Conservation (phyloP, 768 basidiomycete species). For the Lactarius tabidus region DNA sequence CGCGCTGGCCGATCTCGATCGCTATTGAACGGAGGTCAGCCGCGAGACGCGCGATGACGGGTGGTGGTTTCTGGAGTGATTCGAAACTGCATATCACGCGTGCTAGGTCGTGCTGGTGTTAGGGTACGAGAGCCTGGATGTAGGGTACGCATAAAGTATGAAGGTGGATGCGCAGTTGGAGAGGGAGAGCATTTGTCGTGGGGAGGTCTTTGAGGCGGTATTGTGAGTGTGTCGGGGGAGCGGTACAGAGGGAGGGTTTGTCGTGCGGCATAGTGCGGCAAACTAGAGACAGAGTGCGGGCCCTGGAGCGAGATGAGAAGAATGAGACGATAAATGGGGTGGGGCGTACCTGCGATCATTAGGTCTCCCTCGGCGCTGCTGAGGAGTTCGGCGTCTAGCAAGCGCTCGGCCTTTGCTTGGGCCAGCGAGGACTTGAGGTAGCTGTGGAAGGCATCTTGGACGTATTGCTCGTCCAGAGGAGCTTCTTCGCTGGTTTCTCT, state of each 20-base stretch:
- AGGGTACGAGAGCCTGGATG: slow-evolving; percentile 59
- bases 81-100: slow-evolving; percentile 67
- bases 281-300: slow-evolving; percentile 84
- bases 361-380: slow-evolving; percentile 78
- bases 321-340: slow-evolving; percentile 1
- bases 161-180: slow-evolving; percentile 70
- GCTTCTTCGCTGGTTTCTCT: slow-evolving; percentile 30
- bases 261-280: slow-evolving; percentile 71
- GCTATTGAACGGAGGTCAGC: slow-evolving; percentile 82
- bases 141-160: slow-evolving; percentile 53
- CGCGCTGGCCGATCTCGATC: slow-evolving; percentile 80
- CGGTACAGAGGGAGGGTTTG: slow-evolving; percentile 75
- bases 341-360: slow-evolving; percentile 73
- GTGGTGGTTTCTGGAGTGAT: slow-evolving; percentile 40
- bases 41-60: slow-evolving; percentile 55
- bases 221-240: slow-evolving; percentile 48
- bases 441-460: slow-evolving; percentile 78
- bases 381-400: slow-evolving; percentile 69
- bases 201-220: slow-evolving; percentile 38
- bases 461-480: slow-evolving; percentile 55
- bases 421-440: slow-evolving; percentile 77
- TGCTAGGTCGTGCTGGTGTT: slow-evolving; percentile 77
- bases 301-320: slow-evolving; percentile 28
- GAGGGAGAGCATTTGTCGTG: slow-evolving; percentile 56
- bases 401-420: slow-evolving; percentile 65